Percentiles rank a stretch among this genome's conserved stretches.
Evolutionary conservation across 208 protist genomes (phyloP).

Genomic region (Herpetomonas samuelpessoai): DNA sequence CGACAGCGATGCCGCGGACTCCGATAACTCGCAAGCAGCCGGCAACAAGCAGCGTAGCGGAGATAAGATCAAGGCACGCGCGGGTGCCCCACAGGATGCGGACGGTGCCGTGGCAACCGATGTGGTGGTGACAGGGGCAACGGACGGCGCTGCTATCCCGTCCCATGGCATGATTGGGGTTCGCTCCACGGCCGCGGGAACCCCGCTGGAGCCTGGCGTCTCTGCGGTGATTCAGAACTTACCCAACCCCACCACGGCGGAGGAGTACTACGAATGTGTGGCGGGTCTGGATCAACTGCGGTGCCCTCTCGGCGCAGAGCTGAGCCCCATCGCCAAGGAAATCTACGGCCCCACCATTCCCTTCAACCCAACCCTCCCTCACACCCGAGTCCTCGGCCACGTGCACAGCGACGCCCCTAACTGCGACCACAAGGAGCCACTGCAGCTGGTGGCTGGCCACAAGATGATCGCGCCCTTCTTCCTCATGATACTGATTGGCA

Average conservation of each 20-base stretch:
- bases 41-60: no score
- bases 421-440: conserved; percentile 17
- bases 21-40: no score
- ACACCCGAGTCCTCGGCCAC: conserved; percentile 14
- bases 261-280: conserved; percentile 29
- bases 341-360: conserved; percentile 44
- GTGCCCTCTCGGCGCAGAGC: conserved; percentile 32
- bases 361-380: conserved; percentile 21
- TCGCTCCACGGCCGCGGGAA: no score
- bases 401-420: conserved; percentile 19
- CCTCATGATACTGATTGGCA: conserved; percentile 16
- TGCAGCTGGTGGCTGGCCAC: conserved; percentile 24
- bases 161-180: no score
- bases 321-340: conserved; percentile 19
- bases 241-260: conserved; percentile 21
- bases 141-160: not conserved
- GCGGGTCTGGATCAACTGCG: conserved; percentile 26
- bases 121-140: not conserved
- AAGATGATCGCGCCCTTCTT: conserved; percentile 17
- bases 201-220: not conserved
- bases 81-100: no score
- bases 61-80: no score
- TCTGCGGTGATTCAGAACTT: not conserved
- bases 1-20: not conserved
- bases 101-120: no score